A percentile compares a stretch with the other conserved stretches of the same genome.
Evolutionary conservation across 805 yeast species (phyloP).

Genomic region (Kuraishia borneana): DNA sequence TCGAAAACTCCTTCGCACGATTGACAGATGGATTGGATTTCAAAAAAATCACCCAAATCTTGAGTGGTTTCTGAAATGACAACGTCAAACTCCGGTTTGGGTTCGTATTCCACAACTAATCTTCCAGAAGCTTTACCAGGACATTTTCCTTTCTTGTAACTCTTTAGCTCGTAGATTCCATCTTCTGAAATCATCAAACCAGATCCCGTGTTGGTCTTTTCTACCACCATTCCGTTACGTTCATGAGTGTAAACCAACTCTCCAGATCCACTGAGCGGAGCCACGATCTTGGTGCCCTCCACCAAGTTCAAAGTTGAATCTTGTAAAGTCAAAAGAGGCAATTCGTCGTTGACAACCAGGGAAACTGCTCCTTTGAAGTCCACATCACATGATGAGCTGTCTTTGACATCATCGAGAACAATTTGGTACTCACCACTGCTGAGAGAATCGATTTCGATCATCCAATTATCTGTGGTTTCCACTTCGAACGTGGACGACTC

Average conservation of each 20-base stretch:
- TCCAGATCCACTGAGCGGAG: too few relatives aligned
- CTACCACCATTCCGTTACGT: too few relatives aligned
- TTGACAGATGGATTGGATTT: constrained; percentile 12
- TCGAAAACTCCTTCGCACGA: constrained; percentile 11
- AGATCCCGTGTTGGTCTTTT: too few relatives aligned
- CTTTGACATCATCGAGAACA: constrained; percentile 53
- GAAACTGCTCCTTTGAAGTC: too few relatives aligned
- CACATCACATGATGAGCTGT: constrained; percentile 73
- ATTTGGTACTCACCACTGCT: constrained; percentile 69
- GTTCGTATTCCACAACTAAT: constrained; percentile 15
- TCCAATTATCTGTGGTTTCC: constrained; percentile 20
- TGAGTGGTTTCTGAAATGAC: constrained; percentile 7
- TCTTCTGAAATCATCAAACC: too few relatives aligned
- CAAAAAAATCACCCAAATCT: constrained; percentile 5
- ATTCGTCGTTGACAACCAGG: too few relatives aligned
- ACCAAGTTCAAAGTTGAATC: too few relatives aligned
- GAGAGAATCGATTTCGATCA: constrained; percentile 36
- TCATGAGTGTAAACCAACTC: too few relatives aligned
- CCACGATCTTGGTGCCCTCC: too few relatives aligned
- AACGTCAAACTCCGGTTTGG: constrained; percentile 20
- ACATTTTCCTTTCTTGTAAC: constrained; percentile 32
- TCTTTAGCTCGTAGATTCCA: constrained; percentile 29
- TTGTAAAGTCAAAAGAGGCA: too few relatives aligned
- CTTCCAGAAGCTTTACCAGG: constrained; percentile 23
- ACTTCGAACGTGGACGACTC: constrained; percentile 33